Evolutionary conservation across 495 filamentous ascomycete genomes (phyloP).

Genomic region (Aspergillus sclerotioniger): DNA sequence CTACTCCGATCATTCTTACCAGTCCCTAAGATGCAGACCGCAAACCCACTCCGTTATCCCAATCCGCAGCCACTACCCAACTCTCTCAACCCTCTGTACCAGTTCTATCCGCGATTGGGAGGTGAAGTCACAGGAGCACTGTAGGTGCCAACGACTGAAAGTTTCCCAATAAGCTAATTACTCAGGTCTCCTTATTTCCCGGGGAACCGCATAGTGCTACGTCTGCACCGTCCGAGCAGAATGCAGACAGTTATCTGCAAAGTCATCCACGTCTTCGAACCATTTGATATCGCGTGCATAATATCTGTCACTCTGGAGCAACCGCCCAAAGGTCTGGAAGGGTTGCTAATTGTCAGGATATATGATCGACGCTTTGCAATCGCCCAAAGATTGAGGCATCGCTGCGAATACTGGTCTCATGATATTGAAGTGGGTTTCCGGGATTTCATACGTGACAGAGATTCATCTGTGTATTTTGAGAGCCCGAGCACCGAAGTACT

Average conservation of each 20-base stretch:
- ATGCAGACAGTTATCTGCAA: not conserved
- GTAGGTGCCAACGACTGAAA: no score
- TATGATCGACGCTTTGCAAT: conserved; percentile 34
- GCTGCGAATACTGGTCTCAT: conserved; percentile 12
- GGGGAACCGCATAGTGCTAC: not conserved
- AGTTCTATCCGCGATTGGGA: no score
- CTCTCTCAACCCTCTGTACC: no score
- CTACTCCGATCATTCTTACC: no score
- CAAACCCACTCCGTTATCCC: no score
- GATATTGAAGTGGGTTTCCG: conserved; percentile 20
- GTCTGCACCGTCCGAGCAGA: not conserved
- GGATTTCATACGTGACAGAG: conserved; percentile 20
- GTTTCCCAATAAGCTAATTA: no score
- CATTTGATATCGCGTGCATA: conserved; percentile 28
- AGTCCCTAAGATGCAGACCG: no score
- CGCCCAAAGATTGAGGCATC: conserved; percentile 8
- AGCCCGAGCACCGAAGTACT: not conserved
- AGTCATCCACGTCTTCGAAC: conserved; percentile 24
- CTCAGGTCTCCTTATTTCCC: no score
- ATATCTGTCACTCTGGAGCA: conserved; percentile 21
- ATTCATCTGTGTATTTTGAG: not conserved
- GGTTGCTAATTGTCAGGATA: conserved; percentile 24
- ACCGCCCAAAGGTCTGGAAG: conserved; percentile 10
- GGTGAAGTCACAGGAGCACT: no score
- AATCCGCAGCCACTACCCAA: no score